Base-by-base conservation (phyloP, 495 filamentous ascomycete genomes). In the Talaromyces thailandensis region DNA sequence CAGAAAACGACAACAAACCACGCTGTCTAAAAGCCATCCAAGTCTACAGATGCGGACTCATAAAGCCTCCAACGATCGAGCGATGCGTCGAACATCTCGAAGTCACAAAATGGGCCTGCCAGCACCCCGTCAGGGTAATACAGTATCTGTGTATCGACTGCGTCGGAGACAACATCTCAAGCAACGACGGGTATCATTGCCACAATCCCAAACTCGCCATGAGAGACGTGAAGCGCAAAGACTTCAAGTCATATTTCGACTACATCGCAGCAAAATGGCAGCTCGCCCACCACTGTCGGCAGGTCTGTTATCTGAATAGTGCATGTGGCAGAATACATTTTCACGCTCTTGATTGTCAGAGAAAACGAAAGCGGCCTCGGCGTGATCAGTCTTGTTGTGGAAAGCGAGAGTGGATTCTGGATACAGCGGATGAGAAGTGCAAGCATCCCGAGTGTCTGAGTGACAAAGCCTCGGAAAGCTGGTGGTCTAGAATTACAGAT, bases 311-410 rank as follows among this genome's bases (percentile, higher is more conserved):
- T 23, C 6, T 23, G 11, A 61, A 61, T 16, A 48, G 23, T n/a
- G 16, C 40, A 7, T 61, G 59, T 25, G 59, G 59, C 1, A 26
- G 21, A 32, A 48, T 52, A 21, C 59, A 61, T 23, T 23, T 61
- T 25, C 50, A 61, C 23, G 24, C 43, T 2, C 29, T 61, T 18
- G 59, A 61, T 31, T 61, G 59, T 25, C 24, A 52, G n/a, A 50
- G 59, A 14, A 61, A 61, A 52, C 7, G 18, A 25, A n/a, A 21
- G 25, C 40, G 59, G 4, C 59, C 43, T 18, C 59, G 43, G 11
- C 43, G 40, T n/a, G 59, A 52, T 31, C 59, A 61, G 11, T 61
- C 59, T 9, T 61, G 43, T 12, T 61, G 43, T 51, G 59, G 59
- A 16, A 29, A 61, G 24, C 26, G 59, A 51, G 59, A 61, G 40